A percentile compares a stretch with the other conserved stretches of the same genome.
Conservation (phyloP, 2,329 filamentous ascomycete genomes). For the Xylaria sp. region DNA sequence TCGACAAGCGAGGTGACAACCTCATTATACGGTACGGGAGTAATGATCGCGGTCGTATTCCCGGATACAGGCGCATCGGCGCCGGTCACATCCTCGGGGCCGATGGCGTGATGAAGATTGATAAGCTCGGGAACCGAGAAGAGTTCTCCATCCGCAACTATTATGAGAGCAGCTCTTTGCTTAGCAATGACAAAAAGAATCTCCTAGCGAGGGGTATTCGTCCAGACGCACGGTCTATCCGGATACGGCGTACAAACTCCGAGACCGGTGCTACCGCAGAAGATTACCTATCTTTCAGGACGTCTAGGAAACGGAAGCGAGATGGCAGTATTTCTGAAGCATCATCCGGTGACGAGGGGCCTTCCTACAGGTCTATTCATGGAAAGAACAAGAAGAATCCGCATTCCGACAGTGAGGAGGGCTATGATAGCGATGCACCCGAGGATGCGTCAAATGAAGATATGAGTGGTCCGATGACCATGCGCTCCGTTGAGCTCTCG, state of each 20-base stretch:
- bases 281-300: conserved; percentile 62
- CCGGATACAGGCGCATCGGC: conserved; percentile 75
- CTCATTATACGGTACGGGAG: conserved; percentile 80
- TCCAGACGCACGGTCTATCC: conserved; percentile 54
- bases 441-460: conserved; percentile 48
- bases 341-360: conserved; percentile 59
- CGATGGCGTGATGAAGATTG: conserved; percentile 68
- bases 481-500: conserved; percentile 70
- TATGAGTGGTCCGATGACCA: conserved; percentile 59
- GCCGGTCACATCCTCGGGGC: conserved; percentile 77
- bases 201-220: conserved; percentile 57
- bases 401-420: conserved; percentile 61
- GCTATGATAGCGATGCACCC: conserved; percentile 61
- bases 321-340: conserved; percentile 47
- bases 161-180: conserved; percentile 55
- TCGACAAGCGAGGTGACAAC: conserved; percentile 81
- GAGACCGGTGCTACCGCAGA: conserved; percentile 47
- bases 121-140: conserved; percentile 70
- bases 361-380: conserved; percentile 74
- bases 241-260: conserved; percentile 51
- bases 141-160: conserved; percentile 62
- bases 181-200: conserved; percentile 60
- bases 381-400: conserved; percentile 66
- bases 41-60: conserved; percentile 77
- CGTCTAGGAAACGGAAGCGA: conserved; percentile 57